phyloP scores from a whole-genome alignment of 139 green algal species.

The Yamagishiella unicocca region DNA sequence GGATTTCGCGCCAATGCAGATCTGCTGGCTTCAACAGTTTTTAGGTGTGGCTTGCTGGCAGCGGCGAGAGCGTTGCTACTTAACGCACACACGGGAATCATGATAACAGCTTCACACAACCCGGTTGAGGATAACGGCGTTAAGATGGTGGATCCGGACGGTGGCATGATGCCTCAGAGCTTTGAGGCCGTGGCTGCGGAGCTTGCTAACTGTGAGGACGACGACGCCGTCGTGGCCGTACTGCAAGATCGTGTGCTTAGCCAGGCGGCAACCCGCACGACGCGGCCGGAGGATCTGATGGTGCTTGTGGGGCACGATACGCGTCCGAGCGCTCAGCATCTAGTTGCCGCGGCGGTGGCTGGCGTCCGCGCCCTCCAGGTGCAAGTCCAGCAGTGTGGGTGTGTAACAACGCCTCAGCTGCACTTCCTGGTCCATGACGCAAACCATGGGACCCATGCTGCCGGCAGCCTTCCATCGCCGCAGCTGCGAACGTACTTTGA shows the following conservation, averaged over 20 bases:
- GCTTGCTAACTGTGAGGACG: slow-evolving; percentile 75
- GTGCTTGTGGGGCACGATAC: slow-evolving; percentile 88
- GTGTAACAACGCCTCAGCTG: slow-evolving; percentile 96
- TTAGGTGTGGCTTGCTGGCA: slow-evolving; percentile 90
- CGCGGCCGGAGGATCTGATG: background rate
- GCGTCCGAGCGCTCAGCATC: slow-evolving; percentile 70
- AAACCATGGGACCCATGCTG: slow-evolving; percentile 36
- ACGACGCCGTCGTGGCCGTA: slow-evolving; percentile 52
- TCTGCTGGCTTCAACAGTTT: slow-evolving; percentile 86
- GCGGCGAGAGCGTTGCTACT: slow-evolving; percentile 69
- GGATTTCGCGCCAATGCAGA: slow-evolving; percentile 87
- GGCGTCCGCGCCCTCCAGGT: slow-evolving; percentile 74
- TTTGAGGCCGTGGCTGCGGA: slow-evolving; percentile 80
- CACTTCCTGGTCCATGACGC: slow-evolving; percentile 81
- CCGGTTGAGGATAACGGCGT: slow-evolving; percentile 95
- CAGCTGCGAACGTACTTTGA: slow-evolving; percentile 73
- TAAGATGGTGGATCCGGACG: slow-evolving; percentile 93
- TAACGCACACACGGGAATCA: slow-evolving; percentile 81
- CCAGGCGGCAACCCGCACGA: background rate
- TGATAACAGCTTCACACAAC: slow-evolving; percentile 98
- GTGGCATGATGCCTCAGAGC: slow-evolving; percentile 80
- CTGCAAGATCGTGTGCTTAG: slow-evolving; percentile 14
- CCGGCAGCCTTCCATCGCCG: background rate
- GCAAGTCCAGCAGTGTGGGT: slow-evolving; percentile 62
- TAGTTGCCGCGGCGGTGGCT: slow-evolving; percentile 74